These are phyloP conservation scores for Halenospora varia DNA, from an alignment of 495 filamentous ascomycete genomes.

Conservation along the genomic window DNA sequence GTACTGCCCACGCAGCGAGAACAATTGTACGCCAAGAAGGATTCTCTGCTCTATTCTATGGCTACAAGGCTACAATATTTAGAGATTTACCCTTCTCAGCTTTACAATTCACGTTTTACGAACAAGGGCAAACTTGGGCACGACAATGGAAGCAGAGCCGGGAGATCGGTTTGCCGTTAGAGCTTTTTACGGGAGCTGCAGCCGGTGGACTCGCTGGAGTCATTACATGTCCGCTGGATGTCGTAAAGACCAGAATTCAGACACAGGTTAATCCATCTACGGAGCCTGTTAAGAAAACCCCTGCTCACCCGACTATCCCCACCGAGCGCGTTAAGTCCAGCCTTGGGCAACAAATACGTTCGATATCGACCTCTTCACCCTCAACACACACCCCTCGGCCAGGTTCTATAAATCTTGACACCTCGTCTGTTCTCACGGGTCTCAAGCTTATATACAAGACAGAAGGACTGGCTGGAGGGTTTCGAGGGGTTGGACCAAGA, in stretches of 20 bases:
- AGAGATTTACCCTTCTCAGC: constrained; percentile 95
- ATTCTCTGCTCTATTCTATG: constrained; percentile 80
- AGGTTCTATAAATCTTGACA: constrained; percentile 73
- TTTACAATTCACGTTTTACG: constrained; percentile 96
- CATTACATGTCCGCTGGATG: constrained; percentile 91
- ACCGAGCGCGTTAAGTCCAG: constrained; percentile 4
- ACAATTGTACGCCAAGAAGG: constrained; percentile 84
- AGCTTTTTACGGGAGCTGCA: constrained; percentile 85
- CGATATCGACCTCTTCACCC: constrained; percentile 82
- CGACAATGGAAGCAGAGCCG: constrained; percentile 61
- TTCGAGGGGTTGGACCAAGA: constrained; percentile 89
- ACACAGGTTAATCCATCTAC: constrained; percentile 67
- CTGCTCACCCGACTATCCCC: constrained; percentile 9
- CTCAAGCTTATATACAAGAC: constrained; percentile 81
- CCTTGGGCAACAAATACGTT: constrained; percentile 44
- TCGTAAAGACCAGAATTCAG: constrained; percentile 97
- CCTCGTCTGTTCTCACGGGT: constrained; percentile 82
- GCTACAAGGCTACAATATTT: constrained; percentile 91
- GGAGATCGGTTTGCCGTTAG: constrained; percentile 79
- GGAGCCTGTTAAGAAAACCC: not conserved
- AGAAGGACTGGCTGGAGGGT: constrained; percentile 87
- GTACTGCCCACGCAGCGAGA: constrained; percentile 70
- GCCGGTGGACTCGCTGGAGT: constrained; percentile 93
- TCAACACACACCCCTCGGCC: constrained; percentile 72
- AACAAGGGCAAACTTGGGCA: constrained; percentile 82